Percentiles rank a stretch among this genome's conserved stretches.
These are phyloP conservation scores for Boletus reticulatus DNA, from an alignment of 768 basidiomycete species.

Conservation along the genomic window DNA sequence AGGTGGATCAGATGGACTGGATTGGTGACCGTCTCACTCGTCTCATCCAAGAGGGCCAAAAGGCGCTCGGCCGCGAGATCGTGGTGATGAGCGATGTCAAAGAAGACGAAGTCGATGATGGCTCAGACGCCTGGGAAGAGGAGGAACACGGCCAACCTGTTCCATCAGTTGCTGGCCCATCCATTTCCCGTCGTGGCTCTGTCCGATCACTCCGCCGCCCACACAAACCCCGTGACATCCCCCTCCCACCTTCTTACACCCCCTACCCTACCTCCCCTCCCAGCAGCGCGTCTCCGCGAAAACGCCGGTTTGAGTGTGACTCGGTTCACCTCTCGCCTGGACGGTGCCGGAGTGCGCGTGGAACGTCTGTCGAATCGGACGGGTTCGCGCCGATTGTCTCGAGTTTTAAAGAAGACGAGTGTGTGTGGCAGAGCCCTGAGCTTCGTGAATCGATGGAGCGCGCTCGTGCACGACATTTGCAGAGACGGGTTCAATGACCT, in stretches of 20 bases:
- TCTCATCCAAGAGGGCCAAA: conserved; percentile 78
- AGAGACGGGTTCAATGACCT: conserved; percentile 18
- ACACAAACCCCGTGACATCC: conserved; percentile 22
- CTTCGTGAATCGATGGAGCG: conserved; percentile 69
- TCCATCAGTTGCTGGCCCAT: conserved; percentile 3
- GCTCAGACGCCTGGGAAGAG: conserved; percentile 72
- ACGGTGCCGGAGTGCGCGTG: conserved; percentile 24
- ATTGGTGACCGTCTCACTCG: conserved; percentile 51
- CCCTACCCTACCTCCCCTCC: conserved; percentile 27
- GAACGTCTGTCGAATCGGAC: conserved; percentile 37
- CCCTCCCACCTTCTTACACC: conserved; percentile 30
- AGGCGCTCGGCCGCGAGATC: conserved; percentile 72
- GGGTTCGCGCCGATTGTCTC: conserved; percentile 16
- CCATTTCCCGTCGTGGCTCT: conserved; percentile 28
- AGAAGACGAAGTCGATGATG: conserved; percentile 79
- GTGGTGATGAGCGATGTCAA: conserved; percentile 73
- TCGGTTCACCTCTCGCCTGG: conserved; percentile 21
- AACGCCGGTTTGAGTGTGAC: conserved; percentile 29
- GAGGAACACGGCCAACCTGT: conserved; percentile 33
- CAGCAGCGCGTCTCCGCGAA: conserved; percentile 34
- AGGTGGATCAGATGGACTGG: too few species aligned
- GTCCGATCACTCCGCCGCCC: conserved; percentile 27
- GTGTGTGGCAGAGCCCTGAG: conserved; percentile 60
- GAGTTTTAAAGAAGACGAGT: conserved; percentile 45
- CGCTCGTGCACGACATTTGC: conserved; percentile 44